Evolutionary conservation across 129 eudicot species (phyloP), one percentile per base, ranked within the genome.

Genomic region (Flaveria bidentis): DNA sequence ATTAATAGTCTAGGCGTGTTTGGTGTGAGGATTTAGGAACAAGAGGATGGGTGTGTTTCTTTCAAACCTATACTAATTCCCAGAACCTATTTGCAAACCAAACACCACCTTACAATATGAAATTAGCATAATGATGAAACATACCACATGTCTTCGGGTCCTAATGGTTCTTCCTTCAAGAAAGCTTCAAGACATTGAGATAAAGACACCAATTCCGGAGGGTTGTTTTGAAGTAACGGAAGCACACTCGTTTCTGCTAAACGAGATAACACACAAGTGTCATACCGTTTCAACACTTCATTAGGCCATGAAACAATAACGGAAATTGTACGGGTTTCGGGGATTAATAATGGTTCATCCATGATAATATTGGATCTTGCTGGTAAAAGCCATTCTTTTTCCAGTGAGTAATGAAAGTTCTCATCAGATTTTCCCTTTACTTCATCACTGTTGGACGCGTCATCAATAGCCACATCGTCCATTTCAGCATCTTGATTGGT

Each of bases 111-210:
- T 63, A 17, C 36, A 33, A 36, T 22, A n/a, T n/a, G 5, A 55
- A 68, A 15, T 64, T 41, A 73, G 42, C 62, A 51, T 30, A 60
- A 50, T 1, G 41, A 36, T 36, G 41, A 36, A 36, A 36, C 87
- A 7, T 80, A 93, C 98, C 98, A 93, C 98, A 90, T 90, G 76
- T 90, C 96, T 22, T 93, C 95, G 1, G 95, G 96, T 70, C 98
- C 98, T 82, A 93, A 84, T 22, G 98, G 98, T 84, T 93, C 98
- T 90, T 90, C 96, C 81, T 85, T 93, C 86, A 93, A 70, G 77
- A 93, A 90, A 17, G 90, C 95, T 42, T 93, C 96, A 74, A 93
- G 86, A 85, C 98, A 93, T 61, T 82, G 80, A 77, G 85, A 80
- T 36, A 93, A 83, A 57, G 98, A 82, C 13, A 86, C 83, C 33